Evolutionary conservation across 176 grass and related monocot species (phyloP), one percentile per base, ranked within the genome.

Genomic region (Stipa capillata): DNA sequence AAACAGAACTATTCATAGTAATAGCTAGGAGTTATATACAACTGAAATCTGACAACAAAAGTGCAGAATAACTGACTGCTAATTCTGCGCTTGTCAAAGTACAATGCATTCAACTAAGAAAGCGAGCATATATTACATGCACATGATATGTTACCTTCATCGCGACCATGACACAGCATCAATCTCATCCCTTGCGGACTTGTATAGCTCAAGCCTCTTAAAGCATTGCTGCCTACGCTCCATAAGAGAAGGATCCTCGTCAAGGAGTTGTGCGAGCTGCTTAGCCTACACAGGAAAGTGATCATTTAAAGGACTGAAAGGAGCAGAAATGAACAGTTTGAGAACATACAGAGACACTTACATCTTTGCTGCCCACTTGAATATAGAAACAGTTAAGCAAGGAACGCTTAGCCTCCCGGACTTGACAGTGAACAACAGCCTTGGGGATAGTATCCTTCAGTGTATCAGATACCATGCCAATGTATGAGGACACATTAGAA

Each of bases 171-270:
- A 82, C 8, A 94, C 85, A 1, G 90, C 70, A 65, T 94, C 95
- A 52, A 98, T 94, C 79, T 98, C 95, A 79, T 98, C 85, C 74
- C 90, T 90, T 17, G 95, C 95, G 45, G 89, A 90, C 78, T 94
- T 98, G 57, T 98, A 94, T 69, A 98, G 67, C 76, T 98, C 90
- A 79, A 94, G 90, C 58, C 87, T 94, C 57, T 90, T 94, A 56
- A 83, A 87, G 24, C 92, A 94, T 41, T 90, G 92, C 77, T 78
- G 76, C 81, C 95, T 88, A 51, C 88, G 88, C 69, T 92, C 95
- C 95, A 98, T 94, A 59, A 98, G 79, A 14, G 90, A 72, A 47
- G 92, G 89, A 78, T 98, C 92, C 86, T 98, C 95, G 60, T 98
- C 95, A 65, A 98, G 85, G 52, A 98, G 82, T 73, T 79, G 68